phyloP scores from a whole-genome alignment of 2,329 filamentous ascomycete species.

The Paraphoma sp. region DNA sequence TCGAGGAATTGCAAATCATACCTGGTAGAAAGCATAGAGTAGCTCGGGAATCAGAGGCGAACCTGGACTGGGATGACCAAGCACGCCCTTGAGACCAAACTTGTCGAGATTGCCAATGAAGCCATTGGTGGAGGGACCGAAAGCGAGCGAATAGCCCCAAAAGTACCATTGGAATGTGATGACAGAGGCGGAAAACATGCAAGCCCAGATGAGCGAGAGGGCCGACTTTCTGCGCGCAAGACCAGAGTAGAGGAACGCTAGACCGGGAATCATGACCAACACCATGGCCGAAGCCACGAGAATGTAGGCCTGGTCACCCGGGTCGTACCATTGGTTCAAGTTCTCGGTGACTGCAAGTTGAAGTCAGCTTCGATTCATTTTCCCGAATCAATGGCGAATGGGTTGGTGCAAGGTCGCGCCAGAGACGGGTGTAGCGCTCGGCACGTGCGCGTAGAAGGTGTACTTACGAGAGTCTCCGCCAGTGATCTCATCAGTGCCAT shows the following conservation, averaged over 20 bases:
- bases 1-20: slow-evolving; percentile 48
- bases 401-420: background rate
- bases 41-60: slow-evolving; percentile 88
- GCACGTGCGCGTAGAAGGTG: slow-evolving; percentile 28
- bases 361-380: slow-evolving; percentile 5
- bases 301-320: slow-evolving; percentile 94
- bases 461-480: slow-evolving; percentile 82
- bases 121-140: slow-evolving; percentile 82
- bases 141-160: slow-evolving; percentile 96
- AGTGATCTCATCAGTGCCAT: slow-evolving; percentile 63
- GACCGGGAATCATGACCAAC: slow-evolving; percentile 93
- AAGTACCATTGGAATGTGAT: slow-evolving; percentile 99
- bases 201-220: slow-evolving; percentile 95
- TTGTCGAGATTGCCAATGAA: slow-evolving; percentile 91
- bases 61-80: slow-evolving; percentile 84
- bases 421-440: slow-evolving; percentile 12
- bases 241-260: slow-evolving; percentile 96
- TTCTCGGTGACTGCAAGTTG: slow-evolving; percentile 74
- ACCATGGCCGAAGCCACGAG: slow-evolving; percentile 91
- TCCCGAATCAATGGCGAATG: background rate
- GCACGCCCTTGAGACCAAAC: slow-evolving; percentile 85
- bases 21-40: slow-evolving; percentile 93
- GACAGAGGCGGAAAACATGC: slow-evolving; percentile 91
- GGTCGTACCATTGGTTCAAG: slow-evolving; percentile 92
- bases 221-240: slow-evolving; percentile 97